phyloP scores from a whole-genome alignment of 176 grass and related monocot species.

The Oryza longistaminata region DNA sequence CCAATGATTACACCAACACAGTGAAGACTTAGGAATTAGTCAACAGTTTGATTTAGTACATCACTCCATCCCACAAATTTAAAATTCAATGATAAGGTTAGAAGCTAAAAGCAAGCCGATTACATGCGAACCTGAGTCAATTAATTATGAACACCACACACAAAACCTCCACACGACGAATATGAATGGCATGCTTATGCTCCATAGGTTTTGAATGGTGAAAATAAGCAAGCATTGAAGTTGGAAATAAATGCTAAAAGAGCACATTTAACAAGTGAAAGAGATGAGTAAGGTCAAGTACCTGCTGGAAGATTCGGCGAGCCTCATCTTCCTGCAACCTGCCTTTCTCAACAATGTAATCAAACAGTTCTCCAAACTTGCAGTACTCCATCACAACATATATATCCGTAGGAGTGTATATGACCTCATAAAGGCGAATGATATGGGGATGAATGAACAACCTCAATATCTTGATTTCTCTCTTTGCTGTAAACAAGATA shows the following conservation, averaged over 20 bases:
- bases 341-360: constrained; percentile 93
- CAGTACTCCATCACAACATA: constrained; percentile 95
- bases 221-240: constrained; percentile 8
- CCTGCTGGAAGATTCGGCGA: constrained; percentile 93
- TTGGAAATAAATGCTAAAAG: background rate
- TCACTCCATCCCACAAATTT: background rate
- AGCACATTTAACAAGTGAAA: background rate
- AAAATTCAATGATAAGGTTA: background rate
- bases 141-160: constrained; percentile 8
- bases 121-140: background rate
- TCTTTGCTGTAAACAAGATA: constrained; percentile 64
- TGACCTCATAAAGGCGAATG: constrained; percentile 93
- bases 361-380: constrained; percentile 85
- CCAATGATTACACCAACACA: background rate
- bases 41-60: background rate
- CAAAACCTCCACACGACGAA: background rate
- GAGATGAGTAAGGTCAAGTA: constrained; percentile 4
- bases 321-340: constrained; percentile 85
- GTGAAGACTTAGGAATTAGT: background rate
- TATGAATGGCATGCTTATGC: background rate
- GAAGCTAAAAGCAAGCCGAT: background rate
- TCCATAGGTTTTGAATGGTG: constrained; percentile 7
- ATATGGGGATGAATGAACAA: constrained; percentile 95
- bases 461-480: constrained; percentile 94
- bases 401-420: constrained; percentile 81